Evolutionary conservation across 768 basidiomycete genomes (phyloP), one percentile per base, ranked within the genome.

Genomic region (Leccinum rimulosum): DNA sequence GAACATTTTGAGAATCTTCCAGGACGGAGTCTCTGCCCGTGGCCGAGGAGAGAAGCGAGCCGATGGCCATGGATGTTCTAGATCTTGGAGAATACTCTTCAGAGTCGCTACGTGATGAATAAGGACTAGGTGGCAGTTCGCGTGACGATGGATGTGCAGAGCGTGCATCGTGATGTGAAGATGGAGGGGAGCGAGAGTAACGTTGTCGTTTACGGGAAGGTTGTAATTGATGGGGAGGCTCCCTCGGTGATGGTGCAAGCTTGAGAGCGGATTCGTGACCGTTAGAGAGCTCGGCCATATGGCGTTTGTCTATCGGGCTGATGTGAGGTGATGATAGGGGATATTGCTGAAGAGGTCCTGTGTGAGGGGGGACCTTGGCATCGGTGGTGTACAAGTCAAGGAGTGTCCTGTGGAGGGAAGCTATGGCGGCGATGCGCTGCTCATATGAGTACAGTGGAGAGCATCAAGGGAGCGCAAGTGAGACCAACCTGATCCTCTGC

Each of bases 401-500:
- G 66, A 92, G 78, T 9, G 86, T 84, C 51, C 83, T 82, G 63
- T 91, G 90, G 4, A 93, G 75, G 3, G 86, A 81, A 8, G 86
- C 84, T 43, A 87, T 68, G 45, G 90, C 84, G 15, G 91, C 87
- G 50, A 90, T 75, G 53, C 91, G 86, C 89, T 92, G 66, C 49
- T 30, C 14, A 33, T 7, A 31, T 71, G 38, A 70, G 61, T 27
- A 56, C 22, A 43, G 27, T 5, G 40, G 10, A 11, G 30, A 31
- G 45, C 53, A 60, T 38, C 52, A 56, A 55, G 49, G 56, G 54
- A 58, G 53, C 53, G 35, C 61, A 33, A 17, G 49, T 15, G 47
- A 28, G 28, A 68, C 84, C 45, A 63, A 92, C 93, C 83, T 96
- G 90, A 70, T 97, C 95, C 72, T 97, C 95, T 12, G 95, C 88